phyloP scores from a whole-genome alignment of 345 rosid species.

The Brassica incana region DNA sequence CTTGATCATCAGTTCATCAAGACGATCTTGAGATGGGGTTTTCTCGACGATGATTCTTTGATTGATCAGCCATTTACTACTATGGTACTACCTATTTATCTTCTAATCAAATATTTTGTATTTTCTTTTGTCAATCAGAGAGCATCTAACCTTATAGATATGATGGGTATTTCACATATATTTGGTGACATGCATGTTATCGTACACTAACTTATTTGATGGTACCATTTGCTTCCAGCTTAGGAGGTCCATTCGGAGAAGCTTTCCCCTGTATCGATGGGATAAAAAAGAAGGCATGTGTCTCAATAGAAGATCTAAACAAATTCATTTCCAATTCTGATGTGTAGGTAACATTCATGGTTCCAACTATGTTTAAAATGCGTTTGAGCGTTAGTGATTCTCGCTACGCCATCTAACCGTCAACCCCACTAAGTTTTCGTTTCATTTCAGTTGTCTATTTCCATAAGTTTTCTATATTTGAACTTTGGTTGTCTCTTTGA shows the following conservation, averaged over 20 bases:
- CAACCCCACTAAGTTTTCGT: too few relatives aligned
- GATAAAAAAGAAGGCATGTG: not conserved
- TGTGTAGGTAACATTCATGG: not conserved
- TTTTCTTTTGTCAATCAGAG: not conserved
- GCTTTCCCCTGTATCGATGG: too few relatives aligned
- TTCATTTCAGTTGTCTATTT: too few relatives aligned
- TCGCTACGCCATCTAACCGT: too few relatives aligned
- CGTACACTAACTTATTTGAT: not conserved
- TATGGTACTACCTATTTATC: not conserved
- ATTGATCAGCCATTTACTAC: slow-evolving; percentile 42
- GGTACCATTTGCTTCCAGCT: not conserved
- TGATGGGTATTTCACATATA: too few relatives aligned
- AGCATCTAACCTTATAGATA: slow-evolving; percentile 22
- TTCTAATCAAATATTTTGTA: not conserved
- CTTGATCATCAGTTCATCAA: slow-evolving; percentile 79
- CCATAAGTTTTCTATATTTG: too few relatives aligned
- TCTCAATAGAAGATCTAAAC: not conserved
- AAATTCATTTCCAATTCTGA: not conserved
- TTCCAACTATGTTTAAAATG: not conserved
- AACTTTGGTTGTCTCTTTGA: too few relatives aligned
- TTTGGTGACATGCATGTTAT: too few relatives aligned
- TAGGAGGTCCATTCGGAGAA: not conserved
- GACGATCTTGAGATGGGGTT: slow-evolving; percentile 66
- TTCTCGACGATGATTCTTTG: slow-evolving; percentile 62
- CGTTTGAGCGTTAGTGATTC: not conserved